A percentile compares a stretch with the other conserved stretches of the same genome.
These are phyloP conservation scores for Rhinocladiella mackenziei DNA, from an alignment of 2,329 filamentous ascomycete genomes.

Conservation along the genomic window DNA sequence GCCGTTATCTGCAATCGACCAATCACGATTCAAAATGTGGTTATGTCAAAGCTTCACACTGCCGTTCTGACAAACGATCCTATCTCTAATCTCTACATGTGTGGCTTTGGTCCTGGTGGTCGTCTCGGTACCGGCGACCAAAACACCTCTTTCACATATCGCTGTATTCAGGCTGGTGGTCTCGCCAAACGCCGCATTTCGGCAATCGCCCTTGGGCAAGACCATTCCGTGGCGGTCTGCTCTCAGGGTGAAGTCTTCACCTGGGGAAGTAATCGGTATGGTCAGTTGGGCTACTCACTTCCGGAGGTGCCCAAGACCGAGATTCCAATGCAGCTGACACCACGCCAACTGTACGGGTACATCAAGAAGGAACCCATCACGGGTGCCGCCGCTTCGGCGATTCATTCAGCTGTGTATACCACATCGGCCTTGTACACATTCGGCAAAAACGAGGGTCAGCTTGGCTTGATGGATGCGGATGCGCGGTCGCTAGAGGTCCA, in stretches of 20 bases:
- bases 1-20: constrained; percentile 67
- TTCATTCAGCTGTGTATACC: constrained; percentile 89
- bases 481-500: constrained; percentile 87
- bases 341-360: constrained; percentile 85
- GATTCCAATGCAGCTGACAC: constrained; percentile 73
- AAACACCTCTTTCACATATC: constrained; percentile 80
- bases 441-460: constrained; percentile 90
- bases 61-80: constrained; percentile 83
- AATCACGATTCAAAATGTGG: constrained; percentile 72
- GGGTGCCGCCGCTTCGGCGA: constrained; percentile 80
- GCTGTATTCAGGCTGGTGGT: constrained; percentile 70
- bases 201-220: constrained; percentile 80
- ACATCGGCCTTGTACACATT: constrained; percentile 80
- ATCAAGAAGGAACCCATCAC: constrained; percentile 79
- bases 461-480: constrained; percentile 91
- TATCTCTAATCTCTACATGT: constrained; percentile 85
- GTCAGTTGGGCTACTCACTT: constrained; percentile 79
- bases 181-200: constrained; percentile 69
- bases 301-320: constrained; percentile 64
- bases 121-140: constrained; percentile 86
- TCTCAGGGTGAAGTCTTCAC: constrained; percentile 87
- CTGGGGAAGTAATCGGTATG: constrained; percentile 84
- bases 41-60: constrained; percentile 87
- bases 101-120: constrained; percentile 85
- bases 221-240: constrained; percentile 82